Evolutionary conservation across 2,329 filamentous ascomycete genomes (phyloP).

Genomic region (Beauveria varroae): DNA sequence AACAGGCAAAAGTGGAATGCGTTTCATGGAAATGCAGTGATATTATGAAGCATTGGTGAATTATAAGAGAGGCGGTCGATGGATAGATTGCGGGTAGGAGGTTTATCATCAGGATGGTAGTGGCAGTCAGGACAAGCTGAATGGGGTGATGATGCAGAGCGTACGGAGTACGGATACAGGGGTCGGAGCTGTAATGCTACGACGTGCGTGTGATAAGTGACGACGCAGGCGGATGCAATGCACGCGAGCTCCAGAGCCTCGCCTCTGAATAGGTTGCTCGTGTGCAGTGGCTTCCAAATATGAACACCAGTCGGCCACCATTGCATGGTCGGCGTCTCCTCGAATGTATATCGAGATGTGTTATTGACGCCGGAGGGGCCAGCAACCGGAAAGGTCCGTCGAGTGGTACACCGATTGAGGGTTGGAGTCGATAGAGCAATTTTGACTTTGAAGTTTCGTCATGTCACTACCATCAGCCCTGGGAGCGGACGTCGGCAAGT

Average conservation of each 20-base stretch:
- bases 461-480: background rate
- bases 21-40: background rate
- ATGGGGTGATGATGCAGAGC: background rate
- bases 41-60: background rate
- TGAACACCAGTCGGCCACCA: no score
- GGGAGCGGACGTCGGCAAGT: background rate
- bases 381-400: no score
- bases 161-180: background rate
- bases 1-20: background rate
- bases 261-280: no score
- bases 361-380: no score
- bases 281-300: no score
- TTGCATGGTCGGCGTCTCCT: no score
- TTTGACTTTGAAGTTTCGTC: no score
- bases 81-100: background rate
- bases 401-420: no score
- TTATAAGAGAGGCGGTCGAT: background rate
- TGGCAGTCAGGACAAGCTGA: background rate
- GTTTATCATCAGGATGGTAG: background rate
- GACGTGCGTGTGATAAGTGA: background rate
- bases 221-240: background rate
- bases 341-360: no score
- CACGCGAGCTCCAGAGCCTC: background rate
- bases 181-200: background rate
- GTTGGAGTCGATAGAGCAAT: no score